Evolutionary conservation across 495 filamentous ascomycete genomes (phyloP).

Genomic region (Filosporella fistucella): DNA sequence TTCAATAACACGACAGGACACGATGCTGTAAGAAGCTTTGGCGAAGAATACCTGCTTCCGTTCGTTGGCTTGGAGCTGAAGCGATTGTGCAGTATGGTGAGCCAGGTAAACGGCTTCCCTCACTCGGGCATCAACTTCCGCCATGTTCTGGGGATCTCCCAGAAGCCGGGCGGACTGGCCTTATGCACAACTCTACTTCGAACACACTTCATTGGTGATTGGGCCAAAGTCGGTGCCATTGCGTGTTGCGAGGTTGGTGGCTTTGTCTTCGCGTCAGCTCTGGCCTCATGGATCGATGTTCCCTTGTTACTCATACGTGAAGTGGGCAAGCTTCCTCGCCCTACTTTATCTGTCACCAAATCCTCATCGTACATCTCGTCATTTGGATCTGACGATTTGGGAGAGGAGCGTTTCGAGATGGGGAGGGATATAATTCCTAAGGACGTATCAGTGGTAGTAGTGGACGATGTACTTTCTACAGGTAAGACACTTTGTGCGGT

Average conservation of each 20-base stretch:
- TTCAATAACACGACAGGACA: slow-evolving; percentile 41
- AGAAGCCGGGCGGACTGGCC: slow-evolving; percentile 46
- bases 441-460: slow-evolving; percentile 47
- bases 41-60: slow-evolving; percentile 40
- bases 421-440: slow-evolving; percentile 37
- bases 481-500: slow-evolving; percentile 56
- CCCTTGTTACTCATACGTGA: slow-evolving; percentile 53
- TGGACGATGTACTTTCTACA: slow-evolving; percentile 62
- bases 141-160: slow-evolving; percentile 54
- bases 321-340: slow-evolving; percentile 56
- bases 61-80: slow-evolving; percentile 45
- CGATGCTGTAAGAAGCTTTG: slow-evolving; percentile 37
- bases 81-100: slow-evolving; percentile 49
- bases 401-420: slow-evolving; percentile 48
- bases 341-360: slow-evolving; percentile 47
- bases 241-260: slow-evolving; percentile 55
- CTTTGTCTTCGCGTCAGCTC: slow-evolving; percentile 50
- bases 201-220: slow-evolving; percentile 43
- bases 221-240: slow-evolving; percentile 41
- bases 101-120: slow-evolving; percentile 45
- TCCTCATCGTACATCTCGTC: slow-evolving; percentile 54
- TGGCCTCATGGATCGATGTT: slow-evolving; percentile 39
- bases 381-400: slow-evolving; percentile 27
- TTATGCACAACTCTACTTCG: slow-evolving; percentile 51
- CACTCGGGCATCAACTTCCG: slow-evolving; percentile 47